A percentile compares a stretch with the other conserved stretches of the same genome.
These are phyloP conservation scores for Hemileccinum hortonii DNA, from an alignment of 1,284 basidiomycete species.

Conservation along the genomic window DNA sequence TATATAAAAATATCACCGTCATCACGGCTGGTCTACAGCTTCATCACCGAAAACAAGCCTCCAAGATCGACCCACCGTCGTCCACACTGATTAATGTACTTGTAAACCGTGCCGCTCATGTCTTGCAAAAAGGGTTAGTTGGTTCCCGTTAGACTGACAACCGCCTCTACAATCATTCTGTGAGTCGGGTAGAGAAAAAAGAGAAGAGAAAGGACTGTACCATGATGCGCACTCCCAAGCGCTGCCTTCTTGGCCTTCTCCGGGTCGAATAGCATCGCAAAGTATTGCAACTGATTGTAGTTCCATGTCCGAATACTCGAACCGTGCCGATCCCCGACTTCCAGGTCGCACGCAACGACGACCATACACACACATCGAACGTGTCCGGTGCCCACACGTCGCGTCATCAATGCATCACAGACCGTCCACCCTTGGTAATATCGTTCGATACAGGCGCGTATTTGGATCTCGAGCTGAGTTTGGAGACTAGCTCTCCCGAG, in stretches of 20 bases:
- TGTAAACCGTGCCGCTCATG: conserved; percentile 63
- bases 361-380: conserved; percentile 91
- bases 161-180: conserved; percentile 46
- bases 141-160: conserved; percentile 46
- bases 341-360: conserved; percentile 68
- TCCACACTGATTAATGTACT: conserved; percentile 81
- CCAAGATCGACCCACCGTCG: conserved; percentile 82
- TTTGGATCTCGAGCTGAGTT: conserved; percentile 86
- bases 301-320: conserved; percentile 84
- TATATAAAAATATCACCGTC: background rate
- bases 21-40: conserved; percentile 40
- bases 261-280: conserved; percentile 71
- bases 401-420: conserved; percentile 89
- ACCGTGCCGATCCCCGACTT: conserved; percentile 68
- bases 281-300: conserved; percentile 89
- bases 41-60: conserved; percentile 74
- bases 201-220: conserved; percentile 14
- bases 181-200: conserved; percentile 2
- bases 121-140: conserved; percentile 53
- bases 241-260: conserved; percentile 61
- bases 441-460: conserved; percentile 71
- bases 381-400: conserved; percentile 81
- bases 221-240: conserved; percentile 42
- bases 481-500: conserved; percentile 66
- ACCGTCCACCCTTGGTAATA: conserved; percentile 91